Percentiles rank a stretch among this genome's conserved stretches.
phyloP scores from a whole-genome alignment of 805 yeast species.

The Debaryomyces castellii region DNA sequence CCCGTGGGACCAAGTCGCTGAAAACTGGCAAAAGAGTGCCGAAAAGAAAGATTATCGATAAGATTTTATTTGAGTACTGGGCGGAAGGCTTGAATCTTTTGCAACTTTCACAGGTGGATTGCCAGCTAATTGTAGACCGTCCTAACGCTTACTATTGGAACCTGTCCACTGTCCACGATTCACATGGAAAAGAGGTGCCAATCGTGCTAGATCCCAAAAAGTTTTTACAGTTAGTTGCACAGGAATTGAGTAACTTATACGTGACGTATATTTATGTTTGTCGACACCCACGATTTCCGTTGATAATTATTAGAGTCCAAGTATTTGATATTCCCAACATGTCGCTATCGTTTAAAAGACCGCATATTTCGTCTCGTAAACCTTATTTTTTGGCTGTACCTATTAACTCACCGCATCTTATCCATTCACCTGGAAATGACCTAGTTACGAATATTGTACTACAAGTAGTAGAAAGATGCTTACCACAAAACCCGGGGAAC shows the following conservation, averaged over 20 bases:
- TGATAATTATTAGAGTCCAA: slow-evolving; percentile 64
- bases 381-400: slow-evolving; percentile 72
- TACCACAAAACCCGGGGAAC: slow-evolving; percentile 46
- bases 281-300: slow-evolving; percentile 61
- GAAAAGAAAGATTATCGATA: slow-evolving; percentile 40
- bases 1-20: slow-evolving; percentile 6
- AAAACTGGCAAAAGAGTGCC: slow-evolving; percentile 14
- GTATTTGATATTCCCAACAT: slow-evolving; percentile 51
- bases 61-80: slow-evolving; percentile 52
- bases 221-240: slow-evolving; percentile 49
- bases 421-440: slow-evolving; percentile 51
- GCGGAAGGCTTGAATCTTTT: slow-evolving; percentile 56
- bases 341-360: slow-evolving; percentile 16
- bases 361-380: slow-evolving; percentile 51
- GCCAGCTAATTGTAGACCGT: slow-evolving; percentile 60
- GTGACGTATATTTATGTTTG: slow-evolving; percentile 66
- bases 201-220: slow-evolving; percentile 49
- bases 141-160: slow-evolving; percentile 50
- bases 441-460: slow-evolving; percentile 52
- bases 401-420: slow-evolving; percentile 60
- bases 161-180: slow-evolving; percentile 45
- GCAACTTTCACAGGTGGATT: slow-evolving; percentile 71
- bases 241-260: slow-evolving; percentile 51
- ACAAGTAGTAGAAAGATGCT: slow-evolving; percentile 57
- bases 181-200: slow-evolving; percentile 25